These are phyloP conservation scores for Coemansia sp. DNA, from an alignment of 371 early-diverging fungal genomes.

Conservation along the genomic window DNA sequence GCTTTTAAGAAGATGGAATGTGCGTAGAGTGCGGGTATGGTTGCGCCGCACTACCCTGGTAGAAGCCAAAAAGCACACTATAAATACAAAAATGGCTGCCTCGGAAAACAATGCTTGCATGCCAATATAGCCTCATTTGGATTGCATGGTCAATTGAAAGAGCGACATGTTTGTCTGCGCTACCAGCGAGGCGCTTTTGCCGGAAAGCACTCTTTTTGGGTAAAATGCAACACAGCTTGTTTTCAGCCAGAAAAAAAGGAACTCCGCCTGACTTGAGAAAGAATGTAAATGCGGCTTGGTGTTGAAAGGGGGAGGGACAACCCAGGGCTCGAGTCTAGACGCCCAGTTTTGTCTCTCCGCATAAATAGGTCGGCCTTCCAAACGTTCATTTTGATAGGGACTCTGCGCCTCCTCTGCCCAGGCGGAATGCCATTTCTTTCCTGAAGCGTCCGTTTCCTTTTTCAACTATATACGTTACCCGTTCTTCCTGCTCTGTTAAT, in stretches of 20 bases:
- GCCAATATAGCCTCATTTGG: slow-evolving; percentile 13
- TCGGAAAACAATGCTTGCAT: neutral
- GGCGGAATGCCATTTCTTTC: neutral
- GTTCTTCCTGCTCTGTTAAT: neutral
- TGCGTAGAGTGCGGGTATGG: no score
- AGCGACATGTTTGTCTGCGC: neutral
- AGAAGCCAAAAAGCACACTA: neutral
- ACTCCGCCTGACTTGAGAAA: neutral
- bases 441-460: slow-evolving; percentile 4
- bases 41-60: slow-evolving; percentile 1
- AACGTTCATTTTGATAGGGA: neutral
- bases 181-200: neutral
- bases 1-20: no score
- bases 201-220: slow-evolving; percentile 4
- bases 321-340: neutral
- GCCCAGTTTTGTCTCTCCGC: slow-evolving; percentile 4
- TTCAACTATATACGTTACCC: neutral
- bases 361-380: slow-evolving; percentile 13
- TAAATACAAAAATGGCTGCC: neutral
- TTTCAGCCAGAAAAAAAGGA: neutral
- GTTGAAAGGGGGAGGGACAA: neutral
- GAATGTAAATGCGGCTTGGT: neutral
- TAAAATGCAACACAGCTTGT: neutral
- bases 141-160: neutral
- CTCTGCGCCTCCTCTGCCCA: neutral